Evolutionary conservation across 1,284 basidiomycete species (phyloP), one percentile per base, ranked within the genome.

Genomic region (Meripilus lineatus): DNA sequence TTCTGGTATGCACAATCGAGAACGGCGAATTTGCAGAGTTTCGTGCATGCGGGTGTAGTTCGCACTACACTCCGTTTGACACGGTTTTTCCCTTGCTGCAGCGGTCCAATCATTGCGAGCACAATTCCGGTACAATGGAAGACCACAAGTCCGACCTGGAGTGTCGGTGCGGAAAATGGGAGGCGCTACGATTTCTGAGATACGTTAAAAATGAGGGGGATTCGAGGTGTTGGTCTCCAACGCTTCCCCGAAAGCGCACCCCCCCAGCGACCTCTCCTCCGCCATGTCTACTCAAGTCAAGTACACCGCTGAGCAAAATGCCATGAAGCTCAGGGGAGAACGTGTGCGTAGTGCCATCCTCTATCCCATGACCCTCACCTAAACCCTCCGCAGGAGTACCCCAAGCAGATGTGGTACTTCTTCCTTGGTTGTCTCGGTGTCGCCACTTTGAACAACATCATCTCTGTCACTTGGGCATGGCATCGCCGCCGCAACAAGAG

Each of bases 381-480:
- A 22, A 30, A 20, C 15, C n/a, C 32, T 21, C 32, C 40, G 24
- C 44, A 62, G 60, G 46, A 45, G 14, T 54, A 52, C 39, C 51
- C 57, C 32, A 53, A 51, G 42, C 44, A 61, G 22, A 46, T 58
- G 5, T 58, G 58, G 57, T 59, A 58, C 43, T 48, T 52, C 18
- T 36, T 52, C 11, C 42, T 55, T n/a, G 44, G 44, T 33, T 38
- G 54, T 4, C 46, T 61, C 15, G 57, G 43, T 11, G 32, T 55
- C 17, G 58, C 51, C 4, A 51, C 52, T 3, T 8, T 51, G 20
- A 22, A 51, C 42, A 61, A 62, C 35, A 26, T 50, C 14, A 21
- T 25, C 32, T 58, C 46, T 26, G 42, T 58, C n/a, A 30, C 43
- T 4, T 59, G 58, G 60, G 51, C 54, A 11, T 51, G 49, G 25